Percentiles rank a stretch among this genome's conserved stretches.
phyloP scores from a whole-genome alignment of 2,329 filamentous ascomycete genomes.

The Hypomyces perniciosus region DNA sequence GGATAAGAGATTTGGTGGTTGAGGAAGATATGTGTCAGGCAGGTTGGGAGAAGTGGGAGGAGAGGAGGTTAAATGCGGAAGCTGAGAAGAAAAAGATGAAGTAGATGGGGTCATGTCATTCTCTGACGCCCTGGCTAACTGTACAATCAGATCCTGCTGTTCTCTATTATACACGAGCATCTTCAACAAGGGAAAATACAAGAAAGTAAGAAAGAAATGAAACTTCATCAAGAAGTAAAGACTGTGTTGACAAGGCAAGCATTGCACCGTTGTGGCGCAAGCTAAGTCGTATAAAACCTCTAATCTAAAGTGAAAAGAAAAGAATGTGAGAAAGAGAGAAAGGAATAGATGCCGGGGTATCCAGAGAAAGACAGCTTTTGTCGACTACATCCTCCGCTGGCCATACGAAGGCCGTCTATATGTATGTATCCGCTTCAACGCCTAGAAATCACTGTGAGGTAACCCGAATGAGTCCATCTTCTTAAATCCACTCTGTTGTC shows the following conservation, averaged over 20 bases:
- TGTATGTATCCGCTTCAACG: background rate
- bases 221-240: no score
- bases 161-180: no score
- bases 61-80: slow-evolving; percentile 28
- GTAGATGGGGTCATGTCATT: background rate
- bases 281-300: background rate
- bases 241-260: no score
- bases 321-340: background rate
- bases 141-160: no score
- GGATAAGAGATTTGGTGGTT: slow-evolving; percentile 77
- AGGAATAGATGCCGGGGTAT: background rate
- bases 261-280: no score
- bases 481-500: slow-evolving; percentile 16
- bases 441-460: background rate
- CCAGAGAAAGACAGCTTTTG: background rate
- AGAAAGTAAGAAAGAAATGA: no score
- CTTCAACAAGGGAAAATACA: no score
- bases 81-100: slow-evolving; percentile 27
- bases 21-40: slow-evolving; percentile 86
- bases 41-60: slow-evolving; percentile 90
- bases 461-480: background rate
- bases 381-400: background rate
- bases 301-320: background rate
- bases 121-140: no score
- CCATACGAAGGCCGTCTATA: background rate